Evolutionary conservation across 1,284 basidiomycete genomes (phyloP).

Genomic region (Cutaneotrichosporon sp.): DNA sequence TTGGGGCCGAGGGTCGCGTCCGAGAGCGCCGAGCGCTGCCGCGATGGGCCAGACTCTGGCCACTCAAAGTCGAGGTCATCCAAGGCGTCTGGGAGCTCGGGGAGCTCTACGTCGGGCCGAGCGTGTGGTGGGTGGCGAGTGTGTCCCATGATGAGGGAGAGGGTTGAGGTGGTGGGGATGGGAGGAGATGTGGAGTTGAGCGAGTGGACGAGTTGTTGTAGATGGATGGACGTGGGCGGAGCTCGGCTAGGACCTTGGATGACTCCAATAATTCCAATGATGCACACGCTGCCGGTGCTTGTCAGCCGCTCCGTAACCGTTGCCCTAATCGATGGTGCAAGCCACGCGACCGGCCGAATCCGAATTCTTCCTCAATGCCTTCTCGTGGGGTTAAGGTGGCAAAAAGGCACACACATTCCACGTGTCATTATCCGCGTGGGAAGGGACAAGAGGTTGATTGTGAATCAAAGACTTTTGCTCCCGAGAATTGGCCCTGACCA

Average conservation of each 20-base stretch:
- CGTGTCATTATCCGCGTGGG: background rate
- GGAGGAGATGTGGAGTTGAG: too few species aligned
- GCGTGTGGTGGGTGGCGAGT: background rate
- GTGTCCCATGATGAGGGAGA: too few species aligned
- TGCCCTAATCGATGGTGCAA: too few species aligned
- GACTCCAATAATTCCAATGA: background rate
- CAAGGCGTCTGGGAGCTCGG: conserved; percentile 14
- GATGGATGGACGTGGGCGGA: background rate
- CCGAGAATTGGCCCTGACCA: background rate
- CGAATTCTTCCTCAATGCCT: background rate
- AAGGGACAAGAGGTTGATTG: too few species aligned
- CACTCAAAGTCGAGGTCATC: conserved; percentile 32
- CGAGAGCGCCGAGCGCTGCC: conserved; percentile 12
- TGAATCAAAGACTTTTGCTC: background rate
- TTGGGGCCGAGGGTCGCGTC: conserved; percentile 47
- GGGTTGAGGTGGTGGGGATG: too few species aligned
- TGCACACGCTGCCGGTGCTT: background rate
- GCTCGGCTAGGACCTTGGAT: background rate
- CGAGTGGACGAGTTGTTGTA: background rate
- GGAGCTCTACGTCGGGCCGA: conserved; percentile 15
- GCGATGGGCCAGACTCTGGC: conserved; percentile 42
- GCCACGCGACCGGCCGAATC: background rate
- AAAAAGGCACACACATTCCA: background rate
- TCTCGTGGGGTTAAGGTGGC: background rate
- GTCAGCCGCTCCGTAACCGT: background rate